Conservation (phyloP, 139 green algal species). For the Zygnema circumcarinatum region DNA sequence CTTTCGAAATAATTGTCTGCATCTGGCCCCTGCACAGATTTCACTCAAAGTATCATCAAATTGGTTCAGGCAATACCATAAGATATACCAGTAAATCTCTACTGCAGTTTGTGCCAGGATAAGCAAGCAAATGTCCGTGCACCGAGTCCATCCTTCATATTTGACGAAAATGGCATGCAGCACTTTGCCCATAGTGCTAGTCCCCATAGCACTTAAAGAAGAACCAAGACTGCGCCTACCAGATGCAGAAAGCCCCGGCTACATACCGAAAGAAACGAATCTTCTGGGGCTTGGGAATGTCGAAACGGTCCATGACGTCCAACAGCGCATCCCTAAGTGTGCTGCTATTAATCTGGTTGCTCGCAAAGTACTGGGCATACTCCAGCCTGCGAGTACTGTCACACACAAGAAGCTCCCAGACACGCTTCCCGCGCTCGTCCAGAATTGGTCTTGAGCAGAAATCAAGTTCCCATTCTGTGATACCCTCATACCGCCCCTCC, state of each 20-base stretch:
- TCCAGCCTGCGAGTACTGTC: constrained; percentile 82
- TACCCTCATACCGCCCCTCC: constrained; percentile 14
- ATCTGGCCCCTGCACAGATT: constrained; percentile 77
- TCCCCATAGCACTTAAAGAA: no score
- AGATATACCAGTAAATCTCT: no score
- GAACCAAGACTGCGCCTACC: no score
- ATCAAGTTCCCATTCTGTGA: constrained; percentile 88
- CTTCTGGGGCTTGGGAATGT: constrained; percentile 73
- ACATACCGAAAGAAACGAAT: constrained; percentile 87
- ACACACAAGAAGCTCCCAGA: constrained; percentile 98
- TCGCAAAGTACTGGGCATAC: constrained; percentile 94
- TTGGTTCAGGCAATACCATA: no score
- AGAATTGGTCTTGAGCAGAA: constrained; percentile 95
- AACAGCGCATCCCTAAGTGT: constrained; percentile 72
- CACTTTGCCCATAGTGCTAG: no score
- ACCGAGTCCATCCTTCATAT: no score
- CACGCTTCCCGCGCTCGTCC: constrained; percentile 95
- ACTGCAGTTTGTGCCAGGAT: no score
- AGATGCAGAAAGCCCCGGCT: no score
- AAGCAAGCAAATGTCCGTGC: no score
- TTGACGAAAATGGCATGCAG: no score
- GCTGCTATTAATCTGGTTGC: constrained; percentile 97
- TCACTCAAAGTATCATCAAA: no score
- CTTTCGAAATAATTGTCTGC: constrained; percentile 96
- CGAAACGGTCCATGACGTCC: constrained; percentile 74